A percentile compares a stretch with the other conserved stretches of the same genome.
Conservation (phyloP, 1,284 basidiomycete genomes). For the Golubevia sp. region DNA sequence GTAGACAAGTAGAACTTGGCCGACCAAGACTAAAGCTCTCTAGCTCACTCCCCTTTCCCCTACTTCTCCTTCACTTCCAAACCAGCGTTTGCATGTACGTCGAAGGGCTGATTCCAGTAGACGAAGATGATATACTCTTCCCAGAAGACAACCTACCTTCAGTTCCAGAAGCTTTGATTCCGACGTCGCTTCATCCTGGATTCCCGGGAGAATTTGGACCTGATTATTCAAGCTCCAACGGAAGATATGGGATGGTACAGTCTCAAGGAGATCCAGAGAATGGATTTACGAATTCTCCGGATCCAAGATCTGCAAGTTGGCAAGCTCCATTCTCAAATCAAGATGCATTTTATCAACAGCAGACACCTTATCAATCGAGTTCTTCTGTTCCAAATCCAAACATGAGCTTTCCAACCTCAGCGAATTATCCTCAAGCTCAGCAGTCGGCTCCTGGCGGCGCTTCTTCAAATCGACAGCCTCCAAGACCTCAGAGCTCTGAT, state of each 20-base stretch:
- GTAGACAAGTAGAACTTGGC: not conserved
- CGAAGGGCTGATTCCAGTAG: conserved; percentile 15
- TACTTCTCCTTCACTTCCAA: not conserved
- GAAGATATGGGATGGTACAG: too few relatives aligned
- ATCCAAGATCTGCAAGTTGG: not conserved
- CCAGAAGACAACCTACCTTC: not conserved
- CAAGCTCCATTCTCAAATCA: not conserved
- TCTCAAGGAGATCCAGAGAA: not conserved
- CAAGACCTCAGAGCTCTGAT: not conserved
- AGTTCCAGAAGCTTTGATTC: not conserved
- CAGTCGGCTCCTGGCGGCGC: too few relatives aligned
- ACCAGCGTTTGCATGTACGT: conserved; percentile 10
- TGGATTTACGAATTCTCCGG: not conserved
- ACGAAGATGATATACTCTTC: conserved; percentile 24
- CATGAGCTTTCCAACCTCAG: not conserved
- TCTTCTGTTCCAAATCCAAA: not conserved
- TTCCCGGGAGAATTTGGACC: too few relatives aligned
- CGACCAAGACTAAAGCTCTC: not conserved
- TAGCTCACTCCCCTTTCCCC: not conserved
- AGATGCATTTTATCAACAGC: too few relatives aligned
- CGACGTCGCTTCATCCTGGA: too few relatives aligned
- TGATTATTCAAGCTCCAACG: too few relatives aligned
- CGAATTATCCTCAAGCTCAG: not conserved
- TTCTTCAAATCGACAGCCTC: too few relatives aligned
- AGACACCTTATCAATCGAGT: too few relatives aligned